These are phyloP conservation scores for Microbotryomycetes sp. DNA, from an alignment of 1,284 basidiomycete species.

Conservation along the genomic window DNA sequence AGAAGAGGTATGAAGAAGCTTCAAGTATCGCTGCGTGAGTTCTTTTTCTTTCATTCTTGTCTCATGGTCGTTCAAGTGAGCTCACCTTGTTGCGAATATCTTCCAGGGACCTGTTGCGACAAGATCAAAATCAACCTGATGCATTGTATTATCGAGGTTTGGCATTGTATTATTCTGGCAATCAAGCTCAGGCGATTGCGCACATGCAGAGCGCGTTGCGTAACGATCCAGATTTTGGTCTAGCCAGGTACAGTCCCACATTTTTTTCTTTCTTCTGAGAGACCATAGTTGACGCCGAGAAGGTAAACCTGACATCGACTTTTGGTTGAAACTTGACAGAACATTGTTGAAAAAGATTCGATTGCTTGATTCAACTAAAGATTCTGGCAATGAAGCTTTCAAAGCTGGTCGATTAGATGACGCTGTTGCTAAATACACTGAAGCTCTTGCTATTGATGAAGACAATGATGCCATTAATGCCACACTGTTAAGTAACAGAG, in stretches of 20 bases:
- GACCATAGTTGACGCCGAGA: too few relatives aligned
- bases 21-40: slow-evolving; percentile 63
- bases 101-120: slow-evolving; percentile 63
- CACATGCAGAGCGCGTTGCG: slow-evolving; percentile 68
- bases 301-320: neutral
- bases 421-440: slow-evolving; percentile 62
- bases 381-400: slow-evolving; percentile 74
- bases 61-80: slow-evolving; percentile 32
- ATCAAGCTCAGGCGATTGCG: slow-evolving; percentile 62
- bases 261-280: neutral
- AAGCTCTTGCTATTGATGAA: slow-evolving; percentile 54
- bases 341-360: slow-evolving; percentile 59
- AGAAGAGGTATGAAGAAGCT: slow-evolving; percentile 63
- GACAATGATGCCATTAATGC: slow-evolving; percentile 57
- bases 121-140: slow-evolving; percentile 65
- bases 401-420: slow-evolving; percentile 57
- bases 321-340: neutral
- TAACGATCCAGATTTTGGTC: slow-evolving; percentile 68
- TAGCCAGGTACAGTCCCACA: slow-evolving; percentile 49
- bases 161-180: slow-evolving; percentile 67
- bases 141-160: slow-evolving; percentile 71
- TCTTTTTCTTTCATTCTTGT: slow-evolving; percentile 19
- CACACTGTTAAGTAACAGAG: slow-evolving; percentile 72
- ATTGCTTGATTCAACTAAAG: slow-evolving; percentile 72
- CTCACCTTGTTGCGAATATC: too few relatives aligned